Conservation (phyloP, 768 basidiomycete genomes). For the Pulveroboletus sp. region DNA sequence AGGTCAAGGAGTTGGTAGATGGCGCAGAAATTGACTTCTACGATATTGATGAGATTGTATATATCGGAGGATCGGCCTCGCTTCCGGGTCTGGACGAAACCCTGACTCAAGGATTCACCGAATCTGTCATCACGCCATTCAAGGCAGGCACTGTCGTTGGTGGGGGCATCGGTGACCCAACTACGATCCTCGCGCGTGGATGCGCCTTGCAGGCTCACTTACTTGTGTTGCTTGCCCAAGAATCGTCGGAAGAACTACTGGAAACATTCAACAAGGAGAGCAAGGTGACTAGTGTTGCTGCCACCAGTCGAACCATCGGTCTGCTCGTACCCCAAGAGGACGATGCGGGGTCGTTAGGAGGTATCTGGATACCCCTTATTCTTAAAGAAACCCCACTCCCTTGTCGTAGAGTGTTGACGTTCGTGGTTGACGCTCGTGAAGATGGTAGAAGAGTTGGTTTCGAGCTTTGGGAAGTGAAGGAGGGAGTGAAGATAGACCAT, state of each 20-base stretch:
- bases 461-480: slow-evolving; percentile 76
- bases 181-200: slow-evolving; percentile 72
- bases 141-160: slow-evolving; percentile 62
- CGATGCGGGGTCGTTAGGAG: slow-evolving; percentile 44
- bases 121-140: slow-evolving; percentile 63
- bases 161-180: slow-evolving; percentile 73
- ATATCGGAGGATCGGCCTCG: slow-evolving; percentile 70
- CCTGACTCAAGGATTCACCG: slow-evolving; percentile 48
- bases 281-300: slow-evolving; percentile 42
- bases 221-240: slow-evolving; percentile 44
- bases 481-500: slow-evolving; percentile 61
- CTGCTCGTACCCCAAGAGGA: slow-evolving; percentile 55
- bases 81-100: slow-evolving; percentile 72
- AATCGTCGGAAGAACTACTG: slow-evolving; percentile 48
- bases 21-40: slow-evolving; percentile 53
- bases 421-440: slow-evolving; percentile 51
- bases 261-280: slow-evolving; percentile 44
- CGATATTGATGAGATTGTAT: slow-evolving; percentile 74
- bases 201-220: slow-evolving; percentile 70
- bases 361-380: slow-evolving; percentile 61
- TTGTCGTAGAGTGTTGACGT: slow-evolving; percentile 51
- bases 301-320: slow-evolving; percentile 61
- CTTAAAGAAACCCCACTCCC: slow-evolving; percentile 71
- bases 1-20: slow-evolving; percentile 50
- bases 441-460: slow-evolving; percentile 42